These are phyloP conservation scores for Tulasnella sp. DNA, from an alignment of 768 basidiomycete species.

Conservation along the genomic window DNA sequence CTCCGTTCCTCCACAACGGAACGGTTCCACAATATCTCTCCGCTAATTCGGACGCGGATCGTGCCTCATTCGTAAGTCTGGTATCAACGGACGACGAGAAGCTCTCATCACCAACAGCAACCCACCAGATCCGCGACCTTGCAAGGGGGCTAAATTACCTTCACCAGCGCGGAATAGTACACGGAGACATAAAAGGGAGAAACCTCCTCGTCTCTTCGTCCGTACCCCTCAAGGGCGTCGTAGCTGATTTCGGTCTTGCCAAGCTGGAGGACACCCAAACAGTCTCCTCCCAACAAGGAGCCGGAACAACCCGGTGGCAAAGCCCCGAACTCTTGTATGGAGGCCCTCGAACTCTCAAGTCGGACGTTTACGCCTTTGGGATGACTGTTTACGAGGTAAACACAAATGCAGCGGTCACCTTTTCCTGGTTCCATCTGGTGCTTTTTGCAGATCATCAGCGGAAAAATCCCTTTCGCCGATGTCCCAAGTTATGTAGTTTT, in stretches of 20 bases:
- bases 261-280: neutral
- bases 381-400: slow-evolving; percentile 3
- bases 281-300: neutral
- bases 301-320: slow-evolving; percentile 1
- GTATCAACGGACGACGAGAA: neutral
- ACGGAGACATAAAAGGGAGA: slow-evolving; percentile 5
- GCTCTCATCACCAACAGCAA: neutral
- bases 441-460: neutral
- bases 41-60: neutral
- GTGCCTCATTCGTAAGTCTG: neutral
- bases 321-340: slow-evolving; percentile 1
- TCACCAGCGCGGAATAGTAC: neutral
- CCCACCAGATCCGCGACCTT: slow-evolving; percentile 4
- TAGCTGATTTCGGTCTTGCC: neutral
- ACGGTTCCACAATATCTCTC: neutral
- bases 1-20: neutral
- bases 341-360: neutral
- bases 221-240: neutral
- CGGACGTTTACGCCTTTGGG: slow-evolving; percentile 3
- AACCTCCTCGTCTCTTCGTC: neutral
- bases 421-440: neutral
- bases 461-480: neutral
- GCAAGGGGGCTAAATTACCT: neutral
- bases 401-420: neutral
- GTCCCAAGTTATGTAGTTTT: neutral